These are phyloP conservation scores for Penicillium nordicum DNA, from an alignment of 2,329 filamentous ascomycete species.

Conservation along the genomic window DNA sequence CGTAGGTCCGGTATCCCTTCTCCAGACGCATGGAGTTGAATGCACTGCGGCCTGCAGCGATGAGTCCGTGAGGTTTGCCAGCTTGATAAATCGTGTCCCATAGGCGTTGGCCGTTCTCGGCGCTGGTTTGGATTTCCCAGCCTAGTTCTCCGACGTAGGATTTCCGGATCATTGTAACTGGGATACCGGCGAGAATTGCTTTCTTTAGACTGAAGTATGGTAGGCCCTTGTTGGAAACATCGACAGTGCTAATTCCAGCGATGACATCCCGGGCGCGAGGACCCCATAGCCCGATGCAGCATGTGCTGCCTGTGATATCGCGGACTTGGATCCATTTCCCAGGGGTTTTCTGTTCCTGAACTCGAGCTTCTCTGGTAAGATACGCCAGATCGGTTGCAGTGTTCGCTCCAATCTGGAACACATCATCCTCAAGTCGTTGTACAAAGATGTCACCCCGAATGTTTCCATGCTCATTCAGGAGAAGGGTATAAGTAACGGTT, in stretches of 20 bases:
- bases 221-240: conserved; percentile 37
- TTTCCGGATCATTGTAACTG: conserved; percentile 54
- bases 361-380: conserved; percentile 52
- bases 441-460: conserved; percentile 58
- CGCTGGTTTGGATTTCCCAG: conserved; percentile 61
- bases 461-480: conserved; percentile 53
- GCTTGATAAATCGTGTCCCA: conserved; percentile 59
- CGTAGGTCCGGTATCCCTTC: conserved; percentile 57
- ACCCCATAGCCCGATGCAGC: conserved; percentile 62
- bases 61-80: conserved; percentile 53
- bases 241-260: conserved; percentile 30
- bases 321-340: conserved; percentile 50
- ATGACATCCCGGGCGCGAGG: conserved; percentile 55
- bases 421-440: conserved; percentile 49
- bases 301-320: conserved; percentile 59
- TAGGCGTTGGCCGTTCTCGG: conserved; percentile 56
- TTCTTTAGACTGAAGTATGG: conserved; percentile 52
- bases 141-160: conserved; percentile 61
- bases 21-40: conserved; percentile 60
- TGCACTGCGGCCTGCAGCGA: conserved; percentile 57
- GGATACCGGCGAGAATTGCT: conserved; percentile 53
- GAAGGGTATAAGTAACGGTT: conserved; percentile 54
- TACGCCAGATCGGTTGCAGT: conserved; percentile 55
- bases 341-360: conserved; percentile 39
- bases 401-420: conserved; percentile 55